phyloP scores from a whole-genome alignment of 495 filamentous ascomycete species.

The Amorphotheca resinae region DNA sequence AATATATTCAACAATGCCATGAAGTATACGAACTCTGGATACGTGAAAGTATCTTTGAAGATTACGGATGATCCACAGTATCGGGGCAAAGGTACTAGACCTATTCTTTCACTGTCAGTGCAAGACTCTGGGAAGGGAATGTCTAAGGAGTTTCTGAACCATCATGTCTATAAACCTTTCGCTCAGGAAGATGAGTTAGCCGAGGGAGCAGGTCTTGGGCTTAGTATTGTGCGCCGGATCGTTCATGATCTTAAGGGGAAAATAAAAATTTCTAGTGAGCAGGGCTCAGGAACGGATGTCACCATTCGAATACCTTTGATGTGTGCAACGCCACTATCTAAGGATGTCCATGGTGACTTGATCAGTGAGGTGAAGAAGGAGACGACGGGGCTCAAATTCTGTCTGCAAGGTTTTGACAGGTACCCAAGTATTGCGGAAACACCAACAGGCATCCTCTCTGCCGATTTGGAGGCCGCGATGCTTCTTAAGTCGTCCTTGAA shows the following conservation, averaged over 20 bases:
- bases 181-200: constrained; percentile 55
- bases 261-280: constrained; percentile 45
- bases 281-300: constrained; percentile 46
- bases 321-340: neutral
- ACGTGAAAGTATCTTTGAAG: constrained; percentile 13
- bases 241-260: constrained; percentile 45
- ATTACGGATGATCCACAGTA: constrained; percentile 5
- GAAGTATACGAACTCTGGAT: constrained; percentile 24
- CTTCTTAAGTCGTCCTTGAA: constrained; percentile 24
- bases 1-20: constrained; percentile 37
- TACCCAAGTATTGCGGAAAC: constrained; percentile 25
- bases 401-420: constrained; percentile 25
- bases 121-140: constrained; percentile 41
- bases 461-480: constrained; percentile 22
- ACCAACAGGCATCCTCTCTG: constrained; percentile 18
- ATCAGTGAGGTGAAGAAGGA: constrained; percentile 15
- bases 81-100: neutral
- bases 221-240: constrained; percentile 57
- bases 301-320: constrained; percentile 37
- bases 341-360: neutral
- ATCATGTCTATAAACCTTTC: constrained; percentile 57
- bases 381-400: constrained; percentile 20
- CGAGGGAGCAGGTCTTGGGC: constrained; percentile 55
- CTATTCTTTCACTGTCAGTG: constrained; percentile 20
- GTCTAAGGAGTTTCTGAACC: constrained; percentile 50